These are phyloP conservation scores for Mimosa pudica DNA, from an alignment of 306 rosid species.

Conservation along the genomic window DNA sequence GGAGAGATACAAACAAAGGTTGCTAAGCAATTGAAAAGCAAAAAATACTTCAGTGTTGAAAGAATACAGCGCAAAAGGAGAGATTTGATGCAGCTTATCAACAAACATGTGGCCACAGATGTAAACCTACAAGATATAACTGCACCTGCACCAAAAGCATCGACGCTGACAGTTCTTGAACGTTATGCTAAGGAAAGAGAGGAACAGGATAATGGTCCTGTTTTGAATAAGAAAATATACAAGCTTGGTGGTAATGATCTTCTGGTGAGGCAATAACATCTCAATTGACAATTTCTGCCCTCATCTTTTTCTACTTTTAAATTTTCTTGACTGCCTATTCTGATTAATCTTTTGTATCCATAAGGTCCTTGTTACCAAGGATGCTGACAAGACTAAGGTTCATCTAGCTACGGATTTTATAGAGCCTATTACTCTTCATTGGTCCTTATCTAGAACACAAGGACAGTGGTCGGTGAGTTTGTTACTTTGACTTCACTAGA, in stretches of 20 bases:
- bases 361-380: constrained; percentile 77
- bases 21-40: constrained; percentile 62
- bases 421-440: constrained; percentile 73
- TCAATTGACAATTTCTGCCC: constrained; percentile 34
- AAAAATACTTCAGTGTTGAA: constrained; percentile 49
- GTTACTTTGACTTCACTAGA: constrained; percentile 26
- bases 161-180: constrained; percentile 52
- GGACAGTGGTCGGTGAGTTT: constrained; percentile 91
- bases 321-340: constrained; percentile 29
- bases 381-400: constrained; percentile 70
- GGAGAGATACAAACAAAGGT: constrained; percentile 77
- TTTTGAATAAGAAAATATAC: constrained; percentile 59
- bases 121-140: constrained; percentile 41
- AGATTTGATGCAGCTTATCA: constrained; percentile 75
- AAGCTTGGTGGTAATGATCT: constrained; percentile 65
- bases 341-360: constrained; percentile 39
- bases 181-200: constrained; percentile 63
- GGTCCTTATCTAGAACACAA: constrained; percentile 79
- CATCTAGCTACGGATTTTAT: constrained; percentile 74
- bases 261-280: constrained; percentile 64
- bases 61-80: constrained; percentile 76
- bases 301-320: constrained; percentile 10
- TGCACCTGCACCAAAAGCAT: constrained; percentile 52
- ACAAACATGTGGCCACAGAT: constrained; percentile 50
- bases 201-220: constrained; percentile 59